Percentiles rank a stretch among this genome's conserved stretches.
Evolutionary conservation across 2,329 filamentous ascomycete species (phyloP).

Genomic region (Fusarium circinatum): DNA sequence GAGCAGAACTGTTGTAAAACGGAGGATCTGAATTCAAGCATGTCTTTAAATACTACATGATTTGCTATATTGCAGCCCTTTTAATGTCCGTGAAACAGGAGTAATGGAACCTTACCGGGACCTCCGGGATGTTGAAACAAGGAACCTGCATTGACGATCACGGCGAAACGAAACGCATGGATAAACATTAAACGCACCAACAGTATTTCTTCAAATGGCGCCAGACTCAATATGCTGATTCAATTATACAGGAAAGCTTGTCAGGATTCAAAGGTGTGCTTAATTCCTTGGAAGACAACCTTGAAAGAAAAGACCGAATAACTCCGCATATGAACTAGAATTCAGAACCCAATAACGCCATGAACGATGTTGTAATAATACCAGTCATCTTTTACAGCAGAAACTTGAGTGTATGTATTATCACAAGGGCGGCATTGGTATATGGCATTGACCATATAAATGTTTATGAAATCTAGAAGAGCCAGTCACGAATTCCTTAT

Average conservation of each 20-base stretch:
- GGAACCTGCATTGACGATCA: conserved; percentile 1
- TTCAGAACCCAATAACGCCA: neutral
- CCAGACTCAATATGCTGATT: neutral
- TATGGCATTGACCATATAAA: neutral
- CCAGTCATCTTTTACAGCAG: neutral
- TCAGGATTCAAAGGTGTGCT: neutral
- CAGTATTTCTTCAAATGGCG: neutral
- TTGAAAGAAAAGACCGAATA: neutral
- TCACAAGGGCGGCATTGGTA: neutral
- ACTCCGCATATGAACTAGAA: neutral
- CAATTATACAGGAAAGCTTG: neutral
- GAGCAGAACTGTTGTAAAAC: too few relatives aligned
- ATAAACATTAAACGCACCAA: conserved; percentile 21
- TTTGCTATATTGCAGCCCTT: neutral
- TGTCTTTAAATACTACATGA: neutral
- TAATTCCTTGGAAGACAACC: neutral
- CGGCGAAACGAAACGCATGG: neutral
- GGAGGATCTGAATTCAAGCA: neutral
- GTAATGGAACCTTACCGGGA: conserved; percentile 12
- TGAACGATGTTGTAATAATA: too few relatives aligned
- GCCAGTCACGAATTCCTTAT: neutral
- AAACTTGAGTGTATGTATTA: too few relatives aligned
- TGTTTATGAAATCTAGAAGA: neutral
- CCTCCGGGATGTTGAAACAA: conserved; percentile 8
- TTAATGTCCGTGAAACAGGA: neutral